Percentiles rank a stretch among this genome's conserved stretches.
These are phyloP conservation scores for Boletus putidus DNA, from an alignment of 1,284 basidiomycete genomes.

Conservation along the genomic window DNA sequence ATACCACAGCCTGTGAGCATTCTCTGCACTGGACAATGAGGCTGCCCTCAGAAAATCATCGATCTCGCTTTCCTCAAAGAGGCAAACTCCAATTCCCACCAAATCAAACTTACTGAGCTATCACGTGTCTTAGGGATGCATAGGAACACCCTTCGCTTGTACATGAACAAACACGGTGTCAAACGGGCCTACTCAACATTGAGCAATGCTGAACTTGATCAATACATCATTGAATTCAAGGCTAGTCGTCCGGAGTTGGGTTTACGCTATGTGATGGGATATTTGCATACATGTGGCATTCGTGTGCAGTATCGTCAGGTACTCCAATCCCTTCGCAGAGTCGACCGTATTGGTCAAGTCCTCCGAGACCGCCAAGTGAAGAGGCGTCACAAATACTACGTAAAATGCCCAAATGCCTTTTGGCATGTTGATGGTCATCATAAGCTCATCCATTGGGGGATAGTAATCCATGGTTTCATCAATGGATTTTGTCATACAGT, in stretches of 20 bases:
- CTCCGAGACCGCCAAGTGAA: conserved; percentile 19
- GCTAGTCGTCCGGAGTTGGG: conserved; percentile 25
- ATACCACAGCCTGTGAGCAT: background rate
- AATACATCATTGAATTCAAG: conserved; percentile 26
- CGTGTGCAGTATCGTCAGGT: conserved; percentile 16
- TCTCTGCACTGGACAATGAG: background rate
- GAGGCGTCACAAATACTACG: conserved; percentile 35
- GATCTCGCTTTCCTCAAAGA: conserved; percentile 21
- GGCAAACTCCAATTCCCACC: background rate
- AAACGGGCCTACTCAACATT: conserved; percentile 16
- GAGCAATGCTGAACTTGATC: conserved; percentile 27
- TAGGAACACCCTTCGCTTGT: conserved; percentile 16
- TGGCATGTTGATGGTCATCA: conserved; percentile 17
- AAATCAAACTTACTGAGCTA: conserved; percentile 26
- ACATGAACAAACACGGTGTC: conserved; percentile 23
- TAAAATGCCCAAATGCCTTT: conserved; percentile 39
- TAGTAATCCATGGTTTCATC: conserved; percentile 51
- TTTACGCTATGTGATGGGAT: conserved; percentile 26
- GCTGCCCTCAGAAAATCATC: conserved; percentile 22
- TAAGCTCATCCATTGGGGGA: conserved; percentile 51
- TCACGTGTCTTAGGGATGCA: conserved; percentile 24
- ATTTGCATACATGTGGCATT: conserved; percentile 19
- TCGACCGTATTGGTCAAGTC: conserved; percentile 6
- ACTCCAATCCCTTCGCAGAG: background rate
- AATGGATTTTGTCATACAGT: conserved; percentile 47